These are phyloP conservation scores for Cynara cardunculus DNA, from an alignment of 129 eudicot species.

Conservation along the genomic window DNA sequence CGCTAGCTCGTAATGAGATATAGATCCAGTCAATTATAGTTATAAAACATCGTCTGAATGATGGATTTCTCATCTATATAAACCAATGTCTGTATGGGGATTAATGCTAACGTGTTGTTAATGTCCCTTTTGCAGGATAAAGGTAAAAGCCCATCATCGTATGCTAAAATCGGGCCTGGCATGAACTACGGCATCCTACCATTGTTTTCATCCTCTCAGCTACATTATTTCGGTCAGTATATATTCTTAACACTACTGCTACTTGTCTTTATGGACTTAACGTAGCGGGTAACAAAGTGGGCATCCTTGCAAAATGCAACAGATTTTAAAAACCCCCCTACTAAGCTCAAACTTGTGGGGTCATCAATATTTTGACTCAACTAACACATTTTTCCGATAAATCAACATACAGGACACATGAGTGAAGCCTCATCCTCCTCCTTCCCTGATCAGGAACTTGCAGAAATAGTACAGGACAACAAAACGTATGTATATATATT, in stretches of 20 bases:
- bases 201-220: constrained; percentile 22
- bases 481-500: constrained; percentile 23
- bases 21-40: background rate
- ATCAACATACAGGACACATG: constrained; percentile 32
- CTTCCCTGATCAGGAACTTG: constrained; percentile 21
- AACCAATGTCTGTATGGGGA: background rate
- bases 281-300: background rate
- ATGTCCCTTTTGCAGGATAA: constrained; percentile 2
- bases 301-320: background rate
- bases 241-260: background rate
- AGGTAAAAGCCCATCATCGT: background rate
- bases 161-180: background rate
- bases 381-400: background rate
- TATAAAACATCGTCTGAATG: background rate
- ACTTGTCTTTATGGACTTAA: background rate
- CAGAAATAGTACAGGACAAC: constrained; percentile 16
- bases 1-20: background rate
- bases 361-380: background rate
- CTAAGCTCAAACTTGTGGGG: background rate
- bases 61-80: background rate
- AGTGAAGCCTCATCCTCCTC: constrained; percentile 29
- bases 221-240: constrained; percentile 29
- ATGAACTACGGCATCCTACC: constrained; percentile 35
- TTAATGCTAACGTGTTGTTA: background rate
- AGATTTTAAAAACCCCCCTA: background rate